Base-by-base conservation (phyloP, 345 rosid species). In the Zanthoxylum bungeanum region DNA sequence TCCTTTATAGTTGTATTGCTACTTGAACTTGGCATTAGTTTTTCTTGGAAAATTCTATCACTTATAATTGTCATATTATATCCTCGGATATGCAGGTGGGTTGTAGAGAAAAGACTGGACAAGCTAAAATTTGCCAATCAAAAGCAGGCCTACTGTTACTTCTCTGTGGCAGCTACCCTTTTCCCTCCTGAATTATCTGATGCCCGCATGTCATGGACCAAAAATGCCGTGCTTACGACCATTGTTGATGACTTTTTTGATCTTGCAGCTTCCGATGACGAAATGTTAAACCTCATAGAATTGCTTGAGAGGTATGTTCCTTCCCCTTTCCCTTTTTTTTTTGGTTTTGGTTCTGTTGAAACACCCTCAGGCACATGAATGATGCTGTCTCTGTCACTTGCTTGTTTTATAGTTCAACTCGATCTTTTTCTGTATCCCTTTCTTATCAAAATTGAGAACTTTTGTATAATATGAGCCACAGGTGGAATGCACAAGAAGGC, bases 121-220 rank as follows among this genome's bases (percentile, higher is more conserved):
- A 86, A 83, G 75, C 85, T 91, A 64, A 76, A 83, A 66, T 93
- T 93, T 84, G 93, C 95, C 0, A 78, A 95, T 70, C 97, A 93
- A 77, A 91, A 89, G 77, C 76, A 85, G 80, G 84, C 84, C 10
- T 91, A 89, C 73, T 91, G 97, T 60, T 89, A 91, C 84, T 93
- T 93, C 75, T 89, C 97, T 60, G 92, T 83, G 21, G 97, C 92
- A 46, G 97, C 92, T 71, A 84, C 86, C 27, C 73, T 89, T 24
- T 84, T 78, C 64, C 37, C 84, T 58, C 93, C 96, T 19, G 88
- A 85, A 77, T 63, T 94, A 72, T 84, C 92, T 21, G 88, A 88
- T 78, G 97, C 98, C 11, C 95, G 97, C 46, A 83, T 89, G 53
- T 80, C 95, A n/a, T 94, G 98, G 98, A 96, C 97, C 61, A 94